Conservation (phyloP, 441 rosid genomes). For the Aquilaria agallochum region DNA sequence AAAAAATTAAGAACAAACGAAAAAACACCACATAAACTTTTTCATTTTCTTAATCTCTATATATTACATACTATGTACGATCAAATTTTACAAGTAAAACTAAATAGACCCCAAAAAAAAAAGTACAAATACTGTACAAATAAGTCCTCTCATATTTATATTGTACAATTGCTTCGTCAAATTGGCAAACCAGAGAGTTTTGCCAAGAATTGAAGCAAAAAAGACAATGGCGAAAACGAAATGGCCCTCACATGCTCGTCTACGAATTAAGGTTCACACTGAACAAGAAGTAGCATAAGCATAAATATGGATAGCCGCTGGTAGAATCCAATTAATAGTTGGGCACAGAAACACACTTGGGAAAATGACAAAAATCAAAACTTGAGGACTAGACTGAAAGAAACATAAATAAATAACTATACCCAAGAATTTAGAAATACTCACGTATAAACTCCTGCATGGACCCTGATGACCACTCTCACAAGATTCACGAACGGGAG, state of each 20-base stretch:
- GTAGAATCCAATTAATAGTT: slow-evolving; percentile 16
- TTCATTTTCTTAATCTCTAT: no score
- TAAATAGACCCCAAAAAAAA: background rate
- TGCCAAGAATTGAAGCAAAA: slow-evolving; percentile 5
- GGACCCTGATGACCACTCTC: slow-evolving; percentile 89
- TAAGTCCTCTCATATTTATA: background rate
- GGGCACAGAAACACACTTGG: slow-evolving; percentile 17
- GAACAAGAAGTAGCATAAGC: slow-evolving; percentile 3
- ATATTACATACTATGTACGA: no score
- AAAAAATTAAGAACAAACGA: no score
- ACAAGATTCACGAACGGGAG: slow-evolving; percentile 82
- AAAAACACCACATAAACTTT: no score
- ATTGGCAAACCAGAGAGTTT: slow-evolving; percentile 7
- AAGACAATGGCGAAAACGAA: slow-evolving; percentile 29
- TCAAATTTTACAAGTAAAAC: no score
- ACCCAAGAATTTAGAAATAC: slow-evolving; percentile 16
- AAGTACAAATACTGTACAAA: background rate
- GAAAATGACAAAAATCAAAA: slow-evolving; percentile 3
- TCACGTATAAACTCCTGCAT: slow-evolving; percentile 93
- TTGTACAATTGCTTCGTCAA: slow-evolving; percentile 8
- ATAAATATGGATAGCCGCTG: slow-evolving; percentile 26
- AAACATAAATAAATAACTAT: slow-evolving; percentile 1
- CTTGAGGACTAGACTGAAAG: slow-evolving; percentile 6
- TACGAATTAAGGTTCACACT: background rate
- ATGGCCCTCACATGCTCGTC: slow-evolving; percentile 9